phyloP scores from a whole-genome alignment of 495 filamentous ascomycete species.

The Viridothelium virens region DNA sequence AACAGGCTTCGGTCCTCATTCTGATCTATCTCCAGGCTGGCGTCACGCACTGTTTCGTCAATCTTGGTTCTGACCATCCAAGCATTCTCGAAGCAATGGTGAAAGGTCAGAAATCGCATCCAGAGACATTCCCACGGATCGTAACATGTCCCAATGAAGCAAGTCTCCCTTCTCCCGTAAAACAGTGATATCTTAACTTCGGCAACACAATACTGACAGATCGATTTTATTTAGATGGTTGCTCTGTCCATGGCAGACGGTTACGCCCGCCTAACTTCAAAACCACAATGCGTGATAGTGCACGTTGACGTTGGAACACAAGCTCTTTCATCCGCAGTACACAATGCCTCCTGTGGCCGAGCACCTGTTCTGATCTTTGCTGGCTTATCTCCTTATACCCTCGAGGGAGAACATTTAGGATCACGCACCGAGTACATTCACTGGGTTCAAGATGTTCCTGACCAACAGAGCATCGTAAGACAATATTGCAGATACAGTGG shows the following conservation, averaged over 20 bases:
- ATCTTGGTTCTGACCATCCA: conserved; percentile 90
- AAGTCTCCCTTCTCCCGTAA: conserved; percentile 15
- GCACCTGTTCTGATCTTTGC: conserved; percentile 88
- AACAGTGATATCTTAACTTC: too few species aligned
- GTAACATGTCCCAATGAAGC: conserved; percentile 93
- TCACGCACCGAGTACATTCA: conserved; percentile 92
- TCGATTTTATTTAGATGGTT: conserved; percentile 62
- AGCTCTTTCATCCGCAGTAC: conserved; percentile 80
- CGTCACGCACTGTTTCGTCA: conserved; percentile 84
- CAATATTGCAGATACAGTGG: conserved; percentile 93
- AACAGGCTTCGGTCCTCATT: neutral
- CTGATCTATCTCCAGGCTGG: conserved; percentile 52
- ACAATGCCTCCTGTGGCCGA: conserved; percentile 81
- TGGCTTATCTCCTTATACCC: conserved; percentile 79
- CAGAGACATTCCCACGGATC: conserved; percentile 67
- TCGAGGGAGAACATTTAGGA: conserved; percentile 84
- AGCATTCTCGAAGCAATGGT: conserved; percentile 95
- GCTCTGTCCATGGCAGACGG: conserved; percentile 96
- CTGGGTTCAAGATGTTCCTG: conserved; percentile 94
- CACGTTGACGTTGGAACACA: conserved; percentile 97
- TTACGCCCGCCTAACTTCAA: conserved; percentile 76
- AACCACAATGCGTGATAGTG: conserved; percentile 86
- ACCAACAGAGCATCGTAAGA: conserved; percentile 82
- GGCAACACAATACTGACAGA: neutral
- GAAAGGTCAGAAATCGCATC: conserved; percentile 64